A percentile compares a stretch with the other conserved stretches of the same genome.
Conservation (phyloP, 176 grass and related monocot species). For the Bonia amplexicaulis region DNA sequence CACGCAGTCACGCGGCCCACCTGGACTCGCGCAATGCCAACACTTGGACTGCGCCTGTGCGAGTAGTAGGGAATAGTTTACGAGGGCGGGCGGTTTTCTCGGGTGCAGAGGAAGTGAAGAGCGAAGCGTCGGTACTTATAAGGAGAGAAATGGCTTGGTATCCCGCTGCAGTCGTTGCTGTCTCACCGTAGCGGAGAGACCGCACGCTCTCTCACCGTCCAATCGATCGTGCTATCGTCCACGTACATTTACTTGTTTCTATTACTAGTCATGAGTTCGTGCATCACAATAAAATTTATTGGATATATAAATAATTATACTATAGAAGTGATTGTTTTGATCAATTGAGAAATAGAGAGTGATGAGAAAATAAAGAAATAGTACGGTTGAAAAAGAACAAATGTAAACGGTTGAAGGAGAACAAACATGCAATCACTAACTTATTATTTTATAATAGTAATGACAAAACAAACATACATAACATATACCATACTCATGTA, state of each 20-base stretch:
- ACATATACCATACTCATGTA: too few species aligned
- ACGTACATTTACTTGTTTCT: too few species aligned
- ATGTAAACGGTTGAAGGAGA: too few species aligned
- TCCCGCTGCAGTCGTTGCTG: not conserved
- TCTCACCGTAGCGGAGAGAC: not conserved
- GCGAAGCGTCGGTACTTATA: slow-evolving; percentile 22
- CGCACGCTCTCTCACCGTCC: not conserved
- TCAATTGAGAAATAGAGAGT: too few species aligned
- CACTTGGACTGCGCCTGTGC: not conserved
- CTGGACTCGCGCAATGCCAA: not conserved
- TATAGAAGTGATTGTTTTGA: too few species aligned
- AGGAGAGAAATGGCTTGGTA: not conserved
- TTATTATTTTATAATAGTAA: too few species aligned
- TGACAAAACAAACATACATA: too few species aligned
- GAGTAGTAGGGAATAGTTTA: not conserved
- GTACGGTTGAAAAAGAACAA: too few species aligned
- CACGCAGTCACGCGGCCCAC: not conserved
- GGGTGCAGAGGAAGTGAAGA: slow-evolving; percentile 10
- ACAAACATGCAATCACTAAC: too few species aligned
- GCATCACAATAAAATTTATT: too few species aligned
- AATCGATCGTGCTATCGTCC: not conserved
- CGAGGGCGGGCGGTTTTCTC: slow-evolving; percentile 6
- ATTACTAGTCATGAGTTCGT: too few species aligned
- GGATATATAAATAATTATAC: accelerated
- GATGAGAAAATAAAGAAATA: too few species aligned